Conservation (phyloP, 1,139 yeast genomes). For the Scheffersomyces segobiensis region DNA sequence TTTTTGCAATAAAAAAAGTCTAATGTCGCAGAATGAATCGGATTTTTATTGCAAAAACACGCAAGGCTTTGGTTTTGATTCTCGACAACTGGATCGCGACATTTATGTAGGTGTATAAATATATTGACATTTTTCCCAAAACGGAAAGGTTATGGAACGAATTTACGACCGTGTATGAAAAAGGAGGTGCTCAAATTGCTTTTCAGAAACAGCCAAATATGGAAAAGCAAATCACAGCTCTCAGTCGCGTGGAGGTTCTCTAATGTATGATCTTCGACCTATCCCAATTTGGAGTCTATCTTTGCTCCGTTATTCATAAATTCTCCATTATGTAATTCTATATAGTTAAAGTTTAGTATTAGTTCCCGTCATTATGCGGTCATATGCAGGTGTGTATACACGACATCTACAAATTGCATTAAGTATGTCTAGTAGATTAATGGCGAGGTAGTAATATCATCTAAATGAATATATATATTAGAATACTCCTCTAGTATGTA, state of each 20-base stretch:
- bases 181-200: not conserved
- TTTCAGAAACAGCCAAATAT: not conserved
- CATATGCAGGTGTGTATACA: not conserved
- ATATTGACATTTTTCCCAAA: constrained; percentile 1
- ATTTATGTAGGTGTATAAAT: too few relatives aligned
- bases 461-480: too few relatives aligned
- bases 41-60: not conserved
- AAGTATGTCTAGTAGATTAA: not conserved
- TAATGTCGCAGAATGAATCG: too few relatives aligned
- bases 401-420: not conserved
- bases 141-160: not conserved
- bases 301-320: not conserved
- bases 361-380: too few relatives aligned
- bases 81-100: not conserved
- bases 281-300: too few relatives aligned
- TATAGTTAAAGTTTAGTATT: too few relatives aligned
- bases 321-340: not conserved
- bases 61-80: not conserved
- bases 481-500: not conserved
- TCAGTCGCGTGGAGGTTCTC: not conserved
- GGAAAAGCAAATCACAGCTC: not conserved
- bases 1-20: not conserved
- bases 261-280: not conserved
- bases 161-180: not conserved
- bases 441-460: not conserved